Evolutionary conservation across 1,284 basidiomycete species (phyloP).

Genomic region (Ceratobasidium papillatum): DNA sequence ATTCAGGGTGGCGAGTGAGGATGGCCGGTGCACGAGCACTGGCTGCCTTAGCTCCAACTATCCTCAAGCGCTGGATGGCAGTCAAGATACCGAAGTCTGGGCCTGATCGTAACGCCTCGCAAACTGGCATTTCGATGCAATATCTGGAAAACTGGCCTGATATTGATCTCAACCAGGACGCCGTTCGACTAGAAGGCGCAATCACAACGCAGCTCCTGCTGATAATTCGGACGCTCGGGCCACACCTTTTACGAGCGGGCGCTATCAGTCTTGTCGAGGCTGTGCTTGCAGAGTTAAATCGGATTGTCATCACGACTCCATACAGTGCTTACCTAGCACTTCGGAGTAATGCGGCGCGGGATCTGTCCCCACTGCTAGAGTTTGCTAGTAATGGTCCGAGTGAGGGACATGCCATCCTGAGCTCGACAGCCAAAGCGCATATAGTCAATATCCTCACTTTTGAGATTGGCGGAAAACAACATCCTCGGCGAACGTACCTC

Average conservation of each 20-base stretch:
- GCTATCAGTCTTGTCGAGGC: constrained; percentile 6
- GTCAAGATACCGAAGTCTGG: constrained; percentile 7
- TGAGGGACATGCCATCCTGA: neutral
- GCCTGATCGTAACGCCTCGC: neutral
- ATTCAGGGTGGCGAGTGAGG: neutral
- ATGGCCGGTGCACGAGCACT: constrained; percentile 24
- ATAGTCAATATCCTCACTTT: constrained; percentile 30
- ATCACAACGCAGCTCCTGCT: constrained; percentile 11
- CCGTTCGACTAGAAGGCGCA: neutral
- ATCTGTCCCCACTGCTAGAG: constrained; percentile 4
- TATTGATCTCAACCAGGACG: constrained; percentile 5
- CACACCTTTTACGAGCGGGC: constrained; percentile 22
- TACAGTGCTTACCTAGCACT: constrained; percentile 26
- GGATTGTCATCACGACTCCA: neutral
- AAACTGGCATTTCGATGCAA: neutral
- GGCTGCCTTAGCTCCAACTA: constrained; percentile 15
- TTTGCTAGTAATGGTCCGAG: neutral
- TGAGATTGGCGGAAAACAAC: constrained; percentile 14
- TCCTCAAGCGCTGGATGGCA: constrained; percentile 23
- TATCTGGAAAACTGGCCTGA: constrained; percentile 12
- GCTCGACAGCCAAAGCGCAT: constrained; percentile 22
- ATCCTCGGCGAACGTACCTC: neutral
- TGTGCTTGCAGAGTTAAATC: constrained; percentile 15
- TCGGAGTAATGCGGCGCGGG: neutral
- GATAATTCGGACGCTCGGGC: constrained; percentile 10